These are phyloP conservation scores for Venturia asperata DNA, from an alignment of 2,329 filamentous ascomycete species.

Conservation along the genomic window DNA sequence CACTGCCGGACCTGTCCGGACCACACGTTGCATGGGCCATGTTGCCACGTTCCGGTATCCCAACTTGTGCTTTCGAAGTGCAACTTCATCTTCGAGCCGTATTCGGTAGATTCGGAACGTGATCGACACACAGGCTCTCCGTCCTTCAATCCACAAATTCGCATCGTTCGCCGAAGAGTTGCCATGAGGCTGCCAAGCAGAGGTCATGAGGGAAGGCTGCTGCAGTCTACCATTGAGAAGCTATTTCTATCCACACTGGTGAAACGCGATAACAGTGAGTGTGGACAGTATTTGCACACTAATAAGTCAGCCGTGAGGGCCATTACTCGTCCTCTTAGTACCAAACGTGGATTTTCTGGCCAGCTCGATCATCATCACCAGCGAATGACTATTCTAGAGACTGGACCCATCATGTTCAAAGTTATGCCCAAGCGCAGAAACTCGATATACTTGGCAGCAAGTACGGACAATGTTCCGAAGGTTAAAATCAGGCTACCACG, in stretches of 20 bases:
- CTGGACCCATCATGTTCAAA: not conserved
- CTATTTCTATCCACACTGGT: not conserved
- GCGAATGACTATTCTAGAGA: not conserved
- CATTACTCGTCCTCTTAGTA: not conserved
- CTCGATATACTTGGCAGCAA: not conserved
- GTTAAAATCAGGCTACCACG: not conserved
- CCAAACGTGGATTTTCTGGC: not conserved
- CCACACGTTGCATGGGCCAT: not conserved
- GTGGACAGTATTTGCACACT: not conserved
- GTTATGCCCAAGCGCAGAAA: not conserved
- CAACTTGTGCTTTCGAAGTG: not conserved
- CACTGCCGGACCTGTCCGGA: not conserved
- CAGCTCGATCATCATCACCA: not conserved
- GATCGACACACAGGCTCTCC: not conserved
- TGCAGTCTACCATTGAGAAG: not conserved
- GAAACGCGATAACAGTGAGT: not conserved
- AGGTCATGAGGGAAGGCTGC: not conserved
- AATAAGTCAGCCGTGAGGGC: not conserved
- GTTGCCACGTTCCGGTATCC: not conserved
- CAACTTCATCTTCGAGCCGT: not conserved
- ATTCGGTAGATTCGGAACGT: not conserved
- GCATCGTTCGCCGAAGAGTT: not conserved
- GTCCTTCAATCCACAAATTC: not conserved
- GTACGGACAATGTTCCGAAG: not conserved
- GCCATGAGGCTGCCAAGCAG: slow-evolving; percentile 6